Evolutionary conservation across 805 yeast species (phyloP).

Genomic region (Kuraishia molischiana): DNA sequence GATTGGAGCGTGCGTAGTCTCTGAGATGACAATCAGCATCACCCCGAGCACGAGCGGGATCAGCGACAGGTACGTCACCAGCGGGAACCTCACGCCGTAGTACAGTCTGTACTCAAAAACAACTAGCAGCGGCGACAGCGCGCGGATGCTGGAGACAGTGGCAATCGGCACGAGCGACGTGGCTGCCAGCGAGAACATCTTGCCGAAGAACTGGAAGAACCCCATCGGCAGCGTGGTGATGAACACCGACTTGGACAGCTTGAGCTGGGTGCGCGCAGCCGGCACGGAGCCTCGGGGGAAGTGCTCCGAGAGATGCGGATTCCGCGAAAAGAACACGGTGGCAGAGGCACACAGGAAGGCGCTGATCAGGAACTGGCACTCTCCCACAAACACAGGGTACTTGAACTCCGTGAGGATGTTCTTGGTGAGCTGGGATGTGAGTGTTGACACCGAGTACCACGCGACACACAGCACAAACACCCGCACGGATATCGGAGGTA

Average conservation of each 20-base stretch:
- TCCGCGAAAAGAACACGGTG: background rate
- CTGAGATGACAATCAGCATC: conserved; percentile 61
- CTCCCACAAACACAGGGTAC: conserved; percentile 56
- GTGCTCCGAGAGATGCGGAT: background rate
- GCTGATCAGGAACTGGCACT: conserved; percentile 49
- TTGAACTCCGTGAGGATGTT: conserved; percentile 42
- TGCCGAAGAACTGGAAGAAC: conserved; percentile 85
- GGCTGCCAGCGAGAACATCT: conserved; percentile 82
- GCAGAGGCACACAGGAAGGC: conserved; percentile 18
- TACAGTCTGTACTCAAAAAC: conserved; percentile 65
- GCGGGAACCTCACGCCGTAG: conserved; percentile 47
- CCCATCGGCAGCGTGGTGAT: conserved; percentile 89
- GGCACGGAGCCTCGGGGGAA: conserved; percentile 56
- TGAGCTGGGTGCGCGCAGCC: conserved; percentile 8
- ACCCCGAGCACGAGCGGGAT: conserved; percentile 78
- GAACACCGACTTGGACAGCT: conserved; percentile 24
- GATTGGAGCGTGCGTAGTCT: conserved; percentile 11
- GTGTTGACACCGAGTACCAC: conserved; percentile 56
- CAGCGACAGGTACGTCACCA: conserved; percentile 67
- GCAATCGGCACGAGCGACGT: conserved; percentile 87
- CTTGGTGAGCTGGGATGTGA: conserved; percentile 59
- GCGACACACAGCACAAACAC: conserved; percentile 34
- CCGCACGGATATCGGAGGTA: conserved; percentile 26
- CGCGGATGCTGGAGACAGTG: conserved; percentile 87
- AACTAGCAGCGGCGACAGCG: conserved; percentile 82